Evolutionary conservation across 495 filamentous ascomycete species (phyloP).

Genomic region (Glonium stellatum): DNA sequence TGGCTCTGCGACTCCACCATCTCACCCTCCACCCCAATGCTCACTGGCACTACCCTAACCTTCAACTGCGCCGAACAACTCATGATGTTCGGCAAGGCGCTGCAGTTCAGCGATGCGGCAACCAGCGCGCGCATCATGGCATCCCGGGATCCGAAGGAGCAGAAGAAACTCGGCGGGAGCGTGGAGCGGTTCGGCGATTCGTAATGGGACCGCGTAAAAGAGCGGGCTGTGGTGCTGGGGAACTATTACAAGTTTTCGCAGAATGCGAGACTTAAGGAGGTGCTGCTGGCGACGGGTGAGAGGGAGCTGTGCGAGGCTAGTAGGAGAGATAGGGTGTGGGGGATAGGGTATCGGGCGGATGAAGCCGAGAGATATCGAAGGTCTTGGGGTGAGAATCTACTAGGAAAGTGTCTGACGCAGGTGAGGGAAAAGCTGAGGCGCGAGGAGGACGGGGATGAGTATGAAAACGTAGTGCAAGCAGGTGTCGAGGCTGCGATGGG

Average conservation of each 20-base stretch:
- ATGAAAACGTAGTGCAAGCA: too few relatives aligned
- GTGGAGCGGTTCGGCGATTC: not conserved
- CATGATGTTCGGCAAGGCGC: conserved; percentile 1
- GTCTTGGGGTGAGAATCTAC: not conserved
- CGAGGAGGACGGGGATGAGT: not conserved
- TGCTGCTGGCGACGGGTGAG: not conserved
- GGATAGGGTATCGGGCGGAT: not conserved
- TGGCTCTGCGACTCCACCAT: not conserved
- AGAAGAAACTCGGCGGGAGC: not conserved
- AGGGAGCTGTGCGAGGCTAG: not conserved
- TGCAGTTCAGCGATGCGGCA: not conserved
- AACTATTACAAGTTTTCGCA: conserved; percentile 1
- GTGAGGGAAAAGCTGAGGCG: not conserved
- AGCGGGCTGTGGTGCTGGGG: not conserved
- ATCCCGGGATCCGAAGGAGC: not conserved
- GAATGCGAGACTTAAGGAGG: not conserved
- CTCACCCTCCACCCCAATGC: not conserved
- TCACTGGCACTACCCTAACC: not conserved
- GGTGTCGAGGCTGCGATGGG: too few relatives aligned
- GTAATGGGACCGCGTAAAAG: not conserved
- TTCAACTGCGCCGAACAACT: conserved; percentile 6
- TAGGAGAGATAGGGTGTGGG: conserved; percentile 4
- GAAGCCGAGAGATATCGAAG: not conserved
- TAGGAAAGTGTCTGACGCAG: not conserved
- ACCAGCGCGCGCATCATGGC: not conserved